Base-by-base conservation (phyloP, 345 rosid species). In the Laguncularia racemosa region DNA sequence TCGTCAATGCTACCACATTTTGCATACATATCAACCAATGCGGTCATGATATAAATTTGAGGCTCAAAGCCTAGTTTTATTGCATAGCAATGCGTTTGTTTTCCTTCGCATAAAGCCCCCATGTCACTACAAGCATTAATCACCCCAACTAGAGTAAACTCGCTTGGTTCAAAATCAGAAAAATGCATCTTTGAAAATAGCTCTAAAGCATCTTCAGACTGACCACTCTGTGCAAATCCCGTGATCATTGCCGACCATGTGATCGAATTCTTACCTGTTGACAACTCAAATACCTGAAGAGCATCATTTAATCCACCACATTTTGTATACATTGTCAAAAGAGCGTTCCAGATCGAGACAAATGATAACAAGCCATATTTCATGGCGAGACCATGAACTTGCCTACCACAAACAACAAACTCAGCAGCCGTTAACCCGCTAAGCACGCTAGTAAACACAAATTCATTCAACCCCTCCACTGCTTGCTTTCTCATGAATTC, bases 191-290 rank as follows among this genome's bases (percentile, higher is more conserved):
- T 63, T 12, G 77, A 76, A 67, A 88, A 85, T 50, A 91, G 71
- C 52, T 66, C 63, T 53, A 88, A 46, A 46, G 63, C 57, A 40
- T 65, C 15, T 14, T 17, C 26, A 19, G 63, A 58, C 13, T 44
- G 53, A 12, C 95, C 96, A 55, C 71, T 77, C 71, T 91, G 97
- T 53, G 95, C 81, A 77, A 73, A 88, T 17, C 96, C 91, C 49
- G 96, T 88, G 61, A 85, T 76, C 82, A 91, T 85, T 1, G 95
- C 95, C 0, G 97, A 88, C 97, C 97, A 91, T 2, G 97, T 85
- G 46, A 91, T 78, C 7, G 86, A 66, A 67, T 83, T 81, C 79
- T 70, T 88, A 51, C 72, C 83, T 58, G 57, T 75, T 12, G 84
- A 83, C 50, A 69, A 76, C 65, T 84, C 78, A 74, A 91, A 91